These are phyloP conservation scores for Botrytis elliptica DNA, from an alignment of 2,329 filamentous ascomycete genomes.

Conservation along the genomic window DNA sequence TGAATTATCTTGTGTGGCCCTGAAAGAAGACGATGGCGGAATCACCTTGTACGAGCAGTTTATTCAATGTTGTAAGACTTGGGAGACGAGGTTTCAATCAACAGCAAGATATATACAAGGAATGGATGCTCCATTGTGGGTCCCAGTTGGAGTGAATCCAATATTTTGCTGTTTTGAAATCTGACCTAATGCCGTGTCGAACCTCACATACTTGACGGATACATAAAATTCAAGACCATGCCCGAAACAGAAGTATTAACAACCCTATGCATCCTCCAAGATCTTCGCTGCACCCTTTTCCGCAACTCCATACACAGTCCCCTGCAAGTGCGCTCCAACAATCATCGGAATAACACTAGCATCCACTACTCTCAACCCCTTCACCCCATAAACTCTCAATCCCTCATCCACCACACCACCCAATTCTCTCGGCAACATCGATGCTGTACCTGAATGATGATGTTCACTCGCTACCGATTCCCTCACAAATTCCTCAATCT, in stretches of 20 bases:
- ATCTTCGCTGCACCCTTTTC: conserved; percentile 27
- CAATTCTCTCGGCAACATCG: conserved; percentile 14
- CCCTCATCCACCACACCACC: conserved; percentile 33
- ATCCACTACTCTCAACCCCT: conserved; percentile 34
- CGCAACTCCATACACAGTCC: conserved; percentile 33
- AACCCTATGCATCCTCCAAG: not conserved
- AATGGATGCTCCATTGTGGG: no score
- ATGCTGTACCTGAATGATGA: conserved; percentile 22
- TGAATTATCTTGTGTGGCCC: not conserved
- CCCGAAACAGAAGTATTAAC: accelerated
- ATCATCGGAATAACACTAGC: conserved; percentile 33
- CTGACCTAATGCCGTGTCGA: accelerated
- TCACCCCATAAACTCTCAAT: conserved; percentile 34
- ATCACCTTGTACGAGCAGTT: not conserved
- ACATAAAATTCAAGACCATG: not conserved
- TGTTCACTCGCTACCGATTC: not conserved
- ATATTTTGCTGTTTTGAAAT: not conserved
- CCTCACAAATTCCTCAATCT: conserved; percentile 7
- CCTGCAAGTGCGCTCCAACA: conserved; percentile 31
- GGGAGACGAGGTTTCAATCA: not conserved
- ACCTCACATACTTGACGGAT: no score
- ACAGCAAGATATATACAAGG: not conserved
- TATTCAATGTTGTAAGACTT: not conserved
- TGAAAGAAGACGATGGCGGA: not conserved
- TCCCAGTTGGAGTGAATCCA: not conserved